A percentile compares a stretch with the other conserved stretches of the same genome.
phyloP scores from a whole-genome alignment of 306 rosid genomes.

The Vigna hirtella region DNA sequence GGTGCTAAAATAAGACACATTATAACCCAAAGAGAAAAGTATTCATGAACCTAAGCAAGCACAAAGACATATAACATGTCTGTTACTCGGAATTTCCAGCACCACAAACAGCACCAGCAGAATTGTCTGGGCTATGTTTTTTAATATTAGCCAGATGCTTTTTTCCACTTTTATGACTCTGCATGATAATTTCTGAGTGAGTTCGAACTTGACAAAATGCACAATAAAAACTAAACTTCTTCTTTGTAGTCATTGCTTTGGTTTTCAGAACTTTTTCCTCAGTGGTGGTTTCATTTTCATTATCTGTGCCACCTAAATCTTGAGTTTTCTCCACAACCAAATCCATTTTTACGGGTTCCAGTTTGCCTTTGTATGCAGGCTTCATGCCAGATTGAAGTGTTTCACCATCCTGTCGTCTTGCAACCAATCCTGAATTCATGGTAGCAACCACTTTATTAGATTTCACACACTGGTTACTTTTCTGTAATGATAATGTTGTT shows the following conservation, averaged over 20 bases:
- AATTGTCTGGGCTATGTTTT: not conserved
- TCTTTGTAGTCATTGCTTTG: not conserved
- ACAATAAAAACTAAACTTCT: not conserved
- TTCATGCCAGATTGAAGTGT: not conserved
- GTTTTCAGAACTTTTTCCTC: not conserved
- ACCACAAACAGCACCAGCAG: not conserved
- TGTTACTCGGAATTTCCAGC: not conserved
- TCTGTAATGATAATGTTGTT: conserved; percentile 17
- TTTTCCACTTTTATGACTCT: not conserved
- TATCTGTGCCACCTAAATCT: not conserved
- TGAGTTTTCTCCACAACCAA: not conserved
- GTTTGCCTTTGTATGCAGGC: not conserved
- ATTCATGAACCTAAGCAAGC: not conserved
- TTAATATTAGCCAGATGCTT: not conserved
- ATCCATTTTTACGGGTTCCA: not conserved
- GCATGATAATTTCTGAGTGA: not conserved
- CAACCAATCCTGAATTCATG: conserved; percentile 34
- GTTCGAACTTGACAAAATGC: not conserved
- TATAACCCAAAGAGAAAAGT: too few species aligned
- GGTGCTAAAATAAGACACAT: too few species aligned
- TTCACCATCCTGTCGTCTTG: conserved; percentile 11
- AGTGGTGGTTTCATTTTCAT: not conserved
- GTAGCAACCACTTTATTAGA: conserved; percentile 1
- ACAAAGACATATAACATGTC: too few species aligned
- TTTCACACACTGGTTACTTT: conserved; percentile 33